Evolutionary conservation across 2,329 filamentous ascomycete genomes (phyloP), one percentile per base, ranked within the genome.

Genomic region (Claviceps purpurea): DNA sequence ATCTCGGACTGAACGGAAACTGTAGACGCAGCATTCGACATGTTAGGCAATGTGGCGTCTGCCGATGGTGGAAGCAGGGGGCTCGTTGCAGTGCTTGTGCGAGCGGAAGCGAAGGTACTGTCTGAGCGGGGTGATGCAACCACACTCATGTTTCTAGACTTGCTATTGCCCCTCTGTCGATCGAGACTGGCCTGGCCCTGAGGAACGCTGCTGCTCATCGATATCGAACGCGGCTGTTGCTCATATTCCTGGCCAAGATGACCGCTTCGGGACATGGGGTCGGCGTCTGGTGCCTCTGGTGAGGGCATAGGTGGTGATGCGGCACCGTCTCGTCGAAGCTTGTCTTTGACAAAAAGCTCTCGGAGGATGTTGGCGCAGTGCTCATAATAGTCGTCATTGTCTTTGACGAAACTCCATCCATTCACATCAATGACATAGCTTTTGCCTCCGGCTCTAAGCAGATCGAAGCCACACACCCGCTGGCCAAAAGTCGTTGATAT

Each of bases 391-490:
- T 95, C 90, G 56, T 96, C 91, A 61, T 98, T 98, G 66, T 98
- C 94, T 67, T 98, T 98, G 66, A 98, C 93, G 62, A 98, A 98
- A 64, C 91, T 97, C 94, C 94, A 98, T 13, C 93, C 93, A 66
- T 98, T 98, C 60, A 98, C 93, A 62, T 98, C 93, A 59, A 98
- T 98, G 48, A 98, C 93, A 68, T 89, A 98, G 65, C 91, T 97
- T 66, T 88, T 88, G 16, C 89, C 88, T 49, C 82, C 84, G 13
- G 90, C 89, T 30, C 94, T 84, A 52, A 98, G 74, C 55, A 98
- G 76, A 65, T 98, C 93, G 62, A 98, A 98, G 0, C 93, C 93
- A 64, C 93, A 98, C 2, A 98, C 90, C 51, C 89, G 78, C 67
- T 98, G 93, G 0, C 91, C 93, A 67, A 98, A 98, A 0, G 89